These are phyloP conservation scores for Juncus effusus DNA, from an alignment of 176 grass and related monocot genomes.

Conservation along the genomic window DNA sequence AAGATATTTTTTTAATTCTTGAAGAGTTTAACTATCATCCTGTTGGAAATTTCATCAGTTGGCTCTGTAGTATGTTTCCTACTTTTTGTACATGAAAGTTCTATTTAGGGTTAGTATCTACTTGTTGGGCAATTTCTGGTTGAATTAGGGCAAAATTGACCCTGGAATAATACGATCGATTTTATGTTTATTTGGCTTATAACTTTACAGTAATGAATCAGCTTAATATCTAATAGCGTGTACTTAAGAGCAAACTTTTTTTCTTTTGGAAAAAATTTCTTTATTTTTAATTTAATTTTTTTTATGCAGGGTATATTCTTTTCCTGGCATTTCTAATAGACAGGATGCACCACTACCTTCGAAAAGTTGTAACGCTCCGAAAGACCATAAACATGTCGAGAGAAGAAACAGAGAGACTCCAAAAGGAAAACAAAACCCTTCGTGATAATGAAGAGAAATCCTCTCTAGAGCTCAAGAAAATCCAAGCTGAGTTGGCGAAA, in stretches of 20 bases:
- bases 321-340: conserved; percentile 85
- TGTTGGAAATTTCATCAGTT: too few species aligned
- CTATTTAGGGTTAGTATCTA: too few species aligned
- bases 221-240: too few species aligned
- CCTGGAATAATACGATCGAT: too few species aligned
- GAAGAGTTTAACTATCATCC: too few species aligned
- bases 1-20: too few species aligned
- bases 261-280: background rate
- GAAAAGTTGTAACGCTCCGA: conserved; percentile 51
- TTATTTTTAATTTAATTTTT: conserved; percentile 10
- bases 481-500: conserved; percentile 41
- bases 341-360: conserved; percentile 70
- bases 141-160: too few species aligned
- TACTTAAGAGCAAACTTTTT: background rate
- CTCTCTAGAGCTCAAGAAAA: conserved; percentile 44
- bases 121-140: too few species aligned
- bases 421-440: conserved; percentile 53
- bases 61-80: too few species aligned
- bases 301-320: conserved; percentile 55
- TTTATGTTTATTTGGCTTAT: too few species aligned
- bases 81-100: too few species aligned
- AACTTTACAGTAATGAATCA: too few species aligned
- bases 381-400: conserved; percentile 47
- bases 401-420: conserved; percentile 71
- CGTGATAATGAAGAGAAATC: conserved; percentile 57